Base-by-base conservation (phyloP, 225 moss, liverwort and hornwort genomes). In the Pseudisothecium myosuroides region DNA sequence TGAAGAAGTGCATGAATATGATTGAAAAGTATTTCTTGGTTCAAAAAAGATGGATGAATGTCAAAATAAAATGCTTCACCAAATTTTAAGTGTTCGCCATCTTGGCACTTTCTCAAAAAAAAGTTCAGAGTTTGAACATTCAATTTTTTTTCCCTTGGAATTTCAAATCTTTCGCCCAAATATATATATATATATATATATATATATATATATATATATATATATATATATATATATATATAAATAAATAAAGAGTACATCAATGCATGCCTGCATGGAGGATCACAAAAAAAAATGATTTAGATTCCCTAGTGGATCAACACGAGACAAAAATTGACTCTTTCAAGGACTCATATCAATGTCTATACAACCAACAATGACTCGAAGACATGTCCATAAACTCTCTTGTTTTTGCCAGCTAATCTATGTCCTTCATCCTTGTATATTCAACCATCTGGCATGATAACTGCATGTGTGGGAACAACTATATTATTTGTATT, bases 321-420 rank as follows among this genome's bases (percentile, higher is more conserved):
- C 0, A 15, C 1, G 3, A 2, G 9, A 23, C 2, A 54, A 23
- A 77, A 23, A 54, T 7, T 54, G 3, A 77, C 54, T 54, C 14
- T 77, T 3, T 23, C 1, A 54, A 54, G 1, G 14, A 0, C n/a
- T 13, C 20, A 21, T 5, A 8, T 76, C 22, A 22, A 21, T 52
- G 21, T 2, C 5, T 52, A 8, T n/a, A 5, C 5, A 3, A 34
- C 21, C 8, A 52, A 34, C 0, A 47, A 0, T 28, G 16, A 8
- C 31, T 74, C 13, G 4, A 49, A 75, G 50, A 34, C 8, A 1
- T 52, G 6, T 20, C 14, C 1, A 5, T 22, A 4, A 36, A 21
- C 21, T 76, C 34, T 76, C 13, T 52, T 76, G 2, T 32, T 76
- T 49, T 76, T 76, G 21, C 5, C 29, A 21, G 11, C 7, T 32